Conservation (phyloP, 176 grass and related monocot genomes). For the Poa annua region DNA sequence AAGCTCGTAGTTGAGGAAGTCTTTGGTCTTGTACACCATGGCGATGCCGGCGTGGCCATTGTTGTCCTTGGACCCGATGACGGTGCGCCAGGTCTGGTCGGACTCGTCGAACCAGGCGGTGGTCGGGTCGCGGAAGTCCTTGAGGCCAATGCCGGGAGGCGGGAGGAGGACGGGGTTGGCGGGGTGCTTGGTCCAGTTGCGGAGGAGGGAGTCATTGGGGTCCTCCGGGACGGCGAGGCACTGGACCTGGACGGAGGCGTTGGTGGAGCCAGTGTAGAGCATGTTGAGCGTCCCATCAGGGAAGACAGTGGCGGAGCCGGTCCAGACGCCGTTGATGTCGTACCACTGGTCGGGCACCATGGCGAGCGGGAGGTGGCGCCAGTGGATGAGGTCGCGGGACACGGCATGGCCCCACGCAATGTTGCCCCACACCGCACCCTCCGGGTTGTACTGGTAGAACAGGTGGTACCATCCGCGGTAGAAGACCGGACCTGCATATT, state of each 20-base stretch:
- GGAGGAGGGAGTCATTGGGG: constrained; percentile 65
- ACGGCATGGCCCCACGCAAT: constrained; percentile 86
- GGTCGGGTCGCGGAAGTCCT: constrained; percentile 88
- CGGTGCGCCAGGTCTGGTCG: constrained; percentile 57
- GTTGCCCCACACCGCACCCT: constrained; percentile 76
- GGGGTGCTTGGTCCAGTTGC: constrained; percentile 65
- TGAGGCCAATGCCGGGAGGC: constrained; percentile 43
- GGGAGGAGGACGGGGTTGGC: constrained; percentile 68
- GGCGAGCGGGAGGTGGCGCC: constrained; percentile 77
- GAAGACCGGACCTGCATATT: constrained; percentile 55
- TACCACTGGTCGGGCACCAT: constrained; percentile 89
- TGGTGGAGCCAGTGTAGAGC: constrained; percentile 82
- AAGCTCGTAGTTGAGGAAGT: constrained; percentile 55
- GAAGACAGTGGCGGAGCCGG: constrained; percentile 78
- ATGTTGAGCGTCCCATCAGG: constrained; percentile 61
- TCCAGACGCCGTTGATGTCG: constrained; percentile 83
- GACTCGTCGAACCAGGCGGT: constrained; percentile 71
- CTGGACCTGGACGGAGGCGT: constrained; percentile 70
- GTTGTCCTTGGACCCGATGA: constrained; percentile 68
- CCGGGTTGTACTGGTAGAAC: constrained; percentile 92
- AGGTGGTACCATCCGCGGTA: constrained; percentile 92
- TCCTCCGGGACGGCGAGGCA: constrained; percentile 70
- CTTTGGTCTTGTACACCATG: constrained; percentile 53
- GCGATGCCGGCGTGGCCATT: constrained; percentile 47
- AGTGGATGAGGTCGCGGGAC: constrained; percentile 70